Evolutionary conservation across 2,329 filamentous ascomycete genomes (phyloP).

Genomic region (Venturia asperata): DNA sequence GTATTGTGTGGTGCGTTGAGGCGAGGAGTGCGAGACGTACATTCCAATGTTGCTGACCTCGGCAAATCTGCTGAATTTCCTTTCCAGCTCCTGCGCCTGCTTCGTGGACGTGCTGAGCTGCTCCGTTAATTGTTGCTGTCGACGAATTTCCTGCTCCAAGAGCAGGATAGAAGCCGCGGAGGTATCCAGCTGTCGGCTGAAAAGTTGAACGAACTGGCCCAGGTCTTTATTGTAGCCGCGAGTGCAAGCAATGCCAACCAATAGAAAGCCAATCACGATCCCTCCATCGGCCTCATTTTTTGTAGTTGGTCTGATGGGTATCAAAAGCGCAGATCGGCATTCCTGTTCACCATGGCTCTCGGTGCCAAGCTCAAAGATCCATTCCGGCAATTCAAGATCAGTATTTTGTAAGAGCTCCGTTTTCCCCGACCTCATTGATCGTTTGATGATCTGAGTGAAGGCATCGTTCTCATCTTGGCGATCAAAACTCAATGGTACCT

Average conservation of each 20-base stretch:
- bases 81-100: constrained; percentile 23
- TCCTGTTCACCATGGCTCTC: constrained; percentile 30
- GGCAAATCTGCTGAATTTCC: constrained; percentile 33
- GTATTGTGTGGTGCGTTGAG: no score
- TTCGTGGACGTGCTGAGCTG: constrained; percentile 17
- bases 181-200: constrained; percentile 19
- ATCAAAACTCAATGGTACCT: constrained; percentile 15
- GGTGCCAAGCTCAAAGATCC: constrained; percentile 24
- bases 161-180: constrained; percentile 18
- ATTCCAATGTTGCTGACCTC: constrained; percentile 36
- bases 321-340: constrained; percentile 28
- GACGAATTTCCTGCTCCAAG: constrained; percentile 19
- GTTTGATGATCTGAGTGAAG: constrained; percentile 29
- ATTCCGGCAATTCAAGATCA: constrained; percentile 18
- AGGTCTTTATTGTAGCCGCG: constrained; percentile 18
- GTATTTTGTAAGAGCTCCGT: constrained; percentile 15
- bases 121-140: constrained; percentile 15
- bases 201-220: constrained; percentile 15
- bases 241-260: constrained; percentile 18
- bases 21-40: constrained; percentile 29
- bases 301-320: constrained; percentile 18
- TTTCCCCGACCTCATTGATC: constrained; percentile 28
- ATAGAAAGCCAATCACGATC: constrained; percentile 19
- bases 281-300: constrained; percentile 17
- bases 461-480: constrained; percentile 26